Percentiles rank a stretch among this genome's conserved stretches.
These are phyloP conservation scores for Suillus plorans DNA, from an alignment of 768 basidiomycete species.

Conservation along the genomic window DNA sequence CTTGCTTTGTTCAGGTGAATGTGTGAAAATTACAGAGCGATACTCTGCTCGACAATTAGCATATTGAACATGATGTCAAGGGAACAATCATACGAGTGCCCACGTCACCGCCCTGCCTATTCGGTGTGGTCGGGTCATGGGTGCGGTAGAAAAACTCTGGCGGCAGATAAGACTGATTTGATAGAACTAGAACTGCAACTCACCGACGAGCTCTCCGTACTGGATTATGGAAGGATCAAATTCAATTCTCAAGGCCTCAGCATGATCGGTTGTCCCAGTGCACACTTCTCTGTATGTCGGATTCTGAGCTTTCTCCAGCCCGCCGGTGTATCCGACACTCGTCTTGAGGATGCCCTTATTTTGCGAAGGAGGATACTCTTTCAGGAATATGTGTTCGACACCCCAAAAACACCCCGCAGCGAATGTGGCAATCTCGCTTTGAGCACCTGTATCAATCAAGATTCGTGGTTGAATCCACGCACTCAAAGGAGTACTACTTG, in stretches of 20 bases:
- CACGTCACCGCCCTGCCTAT: constrained; percentile 74
- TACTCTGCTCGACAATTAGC: constrained; percentile 58
- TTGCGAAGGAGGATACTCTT: constrained; percentile 69
- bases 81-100: constrained; percentile 65
- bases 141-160: constrained; percentile 93
- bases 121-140: constrained; percentile 86
- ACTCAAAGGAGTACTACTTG: constrained; percentile 13
- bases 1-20: constrained; percentile 66
- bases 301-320: constrained; percentile 48
- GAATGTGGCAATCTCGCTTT: constrained; percentile 46
- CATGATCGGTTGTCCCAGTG: constrained; percentile 78
- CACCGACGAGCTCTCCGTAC: constrained; percentile 86
- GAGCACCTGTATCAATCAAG: neutral
- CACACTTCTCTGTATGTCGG: constrained; percentile 81
- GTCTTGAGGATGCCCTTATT: constrained; percentile 76
- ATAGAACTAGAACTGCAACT: constrained; percentile 27
- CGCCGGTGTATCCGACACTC: constrained; percentile 80
- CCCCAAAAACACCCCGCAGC: constrained; percentile 81
- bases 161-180: neutral
- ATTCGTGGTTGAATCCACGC: neutral
- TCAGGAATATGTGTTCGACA: constrained; percentile 81
- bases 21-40: constrained; percentile 88
- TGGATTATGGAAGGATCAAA: constrained; percentile 77
- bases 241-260: constrained; percentile 84
- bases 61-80: neutral